Conservation (phyloP, 169 alveolate species). For the Perkinsus olseni region DNA sequence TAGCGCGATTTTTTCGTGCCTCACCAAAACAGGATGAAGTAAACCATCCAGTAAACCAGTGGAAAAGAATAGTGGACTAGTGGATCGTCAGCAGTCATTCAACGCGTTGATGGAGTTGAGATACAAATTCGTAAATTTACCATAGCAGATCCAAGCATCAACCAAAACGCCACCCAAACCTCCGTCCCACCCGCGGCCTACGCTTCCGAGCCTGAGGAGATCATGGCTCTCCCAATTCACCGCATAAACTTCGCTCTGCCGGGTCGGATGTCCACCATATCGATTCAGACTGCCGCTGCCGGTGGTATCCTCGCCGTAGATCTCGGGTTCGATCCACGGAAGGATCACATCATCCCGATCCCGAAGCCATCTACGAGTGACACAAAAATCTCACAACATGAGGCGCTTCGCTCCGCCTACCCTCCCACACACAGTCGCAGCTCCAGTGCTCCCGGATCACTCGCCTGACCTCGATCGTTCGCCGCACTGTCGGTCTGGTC, state of each 20-base stretch:
- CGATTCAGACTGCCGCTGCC: neutral
- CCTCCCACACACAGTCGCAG: neutral
- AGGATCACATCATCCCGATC: neutral
- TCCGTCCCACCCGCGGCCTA: neutral
- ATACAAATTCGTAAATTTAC: too few species aligned
- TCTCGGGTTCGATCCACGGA: neutral
- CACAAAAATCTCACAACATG: neutral
- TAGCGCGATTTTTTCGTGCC: too few species aligned
- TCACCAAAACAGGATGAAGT: too few species aligned
- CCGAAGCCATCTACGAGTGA: neutral
- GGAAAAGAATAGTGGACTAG: too few species aligned
- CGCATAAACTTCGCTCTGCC: neutral
- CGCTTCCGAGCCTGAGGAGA: neutral
- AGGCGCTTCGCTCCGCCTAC: conserved; percentile 1
- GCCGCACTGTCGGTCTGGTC: neutral
- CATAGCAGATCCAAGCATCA: too few species aligned
- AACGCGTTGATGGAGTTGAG: too few species aligned
- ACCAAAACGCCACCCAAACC: neutral
- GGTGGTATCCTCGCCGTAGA: neutral
- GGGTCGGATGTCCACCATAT: neutral
- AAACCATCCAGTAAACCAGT: too few species aligned
- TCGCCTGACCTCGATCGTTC: neutral
- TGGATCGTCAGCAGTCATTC: too few species aligned
- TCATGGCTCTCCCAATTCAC: neutral
- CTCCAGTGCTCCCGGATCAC: neutral